Evolutionary conservation across 768 basidiomycete species (phyloP).

Genomic region (Galerina marginata): DNA sequence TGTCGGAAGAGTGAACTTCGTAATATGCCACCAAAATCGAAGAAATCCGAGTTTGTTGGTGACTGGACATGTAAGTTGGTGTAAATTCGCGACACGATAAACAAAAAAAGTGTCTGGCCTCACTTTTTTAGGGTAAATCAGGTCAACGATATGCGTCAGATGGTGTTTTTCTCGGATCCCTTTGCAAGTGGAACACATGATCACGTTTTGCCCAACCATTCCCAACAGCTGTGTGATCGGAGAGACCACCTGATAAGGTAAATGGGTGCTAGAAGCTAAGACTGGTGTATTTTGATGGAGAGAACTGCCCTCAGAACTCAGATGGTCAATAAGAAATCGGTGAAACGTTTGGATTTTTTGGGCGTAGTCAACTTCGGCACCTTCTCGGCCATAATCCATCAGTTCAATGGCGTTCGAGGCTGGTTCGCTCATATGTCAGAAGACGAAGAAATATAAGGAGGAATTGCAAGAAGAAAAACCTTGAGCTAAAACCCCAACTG

Average conservation of each 20-base stretch:
- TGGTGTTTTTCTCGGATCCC: slow-evolving; percentile 74
- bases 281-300: slow-evolving; percentile 65
- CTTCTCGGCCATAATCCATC: slow-evolving; percentile 85
- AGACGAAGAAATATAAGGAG: neutral
- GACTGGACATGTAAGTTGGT: slow-evolving; percentile 1
- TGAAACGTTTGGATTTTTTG: slow-evolving; percentile 95
- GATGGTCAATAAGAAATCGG: slow-evolving; percentile 87
- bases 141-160: slow-evolving; percentile 82
- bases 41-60: slow-evolving; percentile 24
- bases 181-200: slow-evolving; percentile 78
- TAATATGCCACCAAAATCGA: slow-evolving; percentile 72
- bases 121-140: slow-evolving; percentile 88
- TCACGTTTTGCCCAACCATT: slow-evolving; percentile 76
- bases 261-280: slow-evolving; percentile 26
- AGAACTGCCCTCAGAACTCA: slow-evolving; percentile 74
- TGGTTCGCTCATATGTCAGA: slow-evolving; percentile 28
- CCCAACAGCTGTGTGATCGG: slow-evolving; percentile 89
- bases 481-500: slow-evolving; percentile 87
- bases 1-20: slow-evolving; percentile 80
- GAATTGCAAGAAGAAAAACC: slow-evolving; percentile 45
- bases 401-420: slow-evolving; percentile 84
- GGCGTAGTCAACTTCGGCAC: slow-evolving; percentile 75
- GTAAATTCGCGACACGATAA: neutral
- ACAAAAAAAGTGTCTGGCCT: slow-evolving; percentile 13
- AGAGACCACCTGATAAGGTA: slow-evolving; percentile 50